phyloP scores from a whole-genome alignment of 164 flowering plant species.

The Vitis rotundifolia region DNA sequence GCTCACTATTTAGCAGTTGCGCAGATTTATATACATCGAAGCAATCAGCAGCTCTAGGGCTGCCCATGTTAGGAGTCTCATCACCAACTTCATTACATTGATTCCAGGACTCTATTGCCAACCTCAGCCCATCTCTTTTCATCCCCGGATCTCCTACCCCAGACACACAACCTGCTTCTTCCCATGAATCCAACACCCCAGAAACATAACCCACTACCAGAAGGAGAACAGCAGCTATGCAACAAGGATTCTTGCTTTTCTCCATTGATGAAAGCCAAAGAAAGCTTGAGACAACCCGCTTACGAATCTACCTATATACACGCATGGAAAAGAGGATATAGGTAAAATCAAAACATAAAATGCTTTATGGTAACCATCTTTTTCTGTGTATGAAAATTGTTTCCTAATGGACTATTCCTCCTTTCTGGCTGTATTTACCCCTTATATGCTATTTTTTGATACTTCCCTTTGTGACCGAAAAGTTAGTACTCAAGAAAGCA shows the following conservation, averaged over 20 bases:
- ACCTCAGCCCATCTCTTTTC: slow-evolving; percentile 49
- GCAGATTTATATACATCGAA: slow-evolving; percentile 40
- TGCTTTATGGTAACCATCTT: too few relatives aligned
- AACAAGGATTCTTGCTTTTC: not conserved
- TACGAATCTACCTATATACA: not conserved
- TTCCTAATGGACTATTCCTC: too few relatives aligned
- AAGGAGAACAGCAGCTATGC: slow-evolving; percentile 4
- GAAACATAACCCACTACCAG: slow-evolving; percentile 6
- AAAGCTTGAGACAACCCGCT: not conserved
- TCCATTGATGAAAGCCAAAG: slow-evolving; percentile 13
- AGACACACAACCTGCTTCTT: slow-evolving; percentile 31
- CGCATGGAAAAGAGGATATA: too few relatives aligned
- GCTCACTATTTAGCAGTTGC: slow-evolving; percentile 14
- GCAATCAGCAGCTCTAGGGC: slow-evolving; percentile 75
- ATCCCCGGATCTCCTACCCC: slow-evolving; percentile 64
- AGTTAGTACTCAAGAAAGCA: too few relatives aligned
- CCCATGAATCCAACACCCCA: not conserved
- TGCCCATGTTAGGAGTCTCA: slow-evolving; percentile 56
- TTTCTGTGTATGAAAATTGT: too few relatives aligned
- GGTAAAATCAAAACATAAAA: too few relatives aligned
- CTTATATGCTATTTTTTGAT: too few relatives aligned
- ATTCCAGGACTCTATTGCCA: slow-evolving; percentile 71
- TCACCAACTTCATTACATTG: slow-evolving; percentile 72
- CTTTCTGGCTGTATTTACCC: too few relatives aligned
- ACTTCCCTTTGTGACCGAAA: too few relatives aligned